Conservation (phyloP, 1,284 basidiomycete species). For the Heliocybe sulcata region DNA sequence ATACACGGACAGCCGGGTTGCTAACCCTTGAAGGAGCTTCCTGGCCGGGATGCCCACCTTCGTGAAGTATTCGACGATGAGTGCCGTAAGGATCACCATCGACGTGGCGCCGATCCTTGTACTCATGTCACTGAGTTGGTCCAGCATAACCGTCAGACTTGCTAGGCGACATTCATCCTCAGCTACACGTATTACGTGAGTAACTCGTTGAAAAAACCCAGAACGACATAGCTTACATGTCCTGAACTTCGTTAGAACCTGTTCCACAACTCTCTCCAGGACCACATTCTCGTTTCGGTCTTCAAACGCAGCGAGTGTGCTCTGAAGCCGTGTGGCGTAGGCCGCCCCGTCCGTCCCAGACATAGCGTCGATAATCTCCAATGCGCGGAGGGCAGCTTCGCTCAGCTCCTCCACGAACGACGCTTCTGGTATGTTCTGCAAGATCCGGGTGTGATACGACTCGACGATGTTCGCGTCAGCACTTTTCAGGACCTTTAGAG, state of each 20-base stretch:
- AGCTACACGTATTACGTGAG: conserved; percentile 24
- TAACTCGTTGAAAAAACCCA: conserved; percentile 2
- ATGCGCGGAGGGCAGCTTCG: conserved; percentile 33
- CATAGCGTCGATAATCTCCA: conserved; percentile 51
- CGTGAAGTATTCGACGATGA: conserved; percentile 53
- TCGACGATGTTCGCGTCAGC: conserved; percentile 53
- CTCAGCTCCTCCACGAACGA: conserved; percentile 26
- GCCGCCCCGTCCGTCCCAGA: conserved; percentile 44
- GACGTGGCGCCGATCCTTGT: conserved; percentile 44
- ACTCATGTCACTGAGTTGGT: conserved; percentile 36
- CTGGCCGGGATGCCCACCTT: conserved; percentile 41
- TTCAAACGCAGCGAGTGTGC: conserved; percentile 38
- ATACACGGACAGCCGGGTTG: conserved; percentile 34
- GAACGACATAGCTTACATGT: conserved; percentile 30
- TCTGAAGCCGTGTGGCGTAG: conserved; percentile 47
- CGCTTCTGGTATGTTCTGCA: conserved; percentile 29
- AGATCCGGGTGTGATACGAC: conserved; percentile 41
- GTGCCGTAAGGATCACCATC: conserved; percentile 55
- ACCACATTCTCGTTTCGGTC: conserved; percentile 28
- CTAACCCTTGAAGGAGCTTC: conserved; percentile 44
- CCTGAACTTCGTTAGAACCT: conserved; percentile 38
- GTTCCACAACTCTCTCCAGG: conserved; percentile 48
- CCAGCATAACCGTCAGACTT: conserved; percentile 42
- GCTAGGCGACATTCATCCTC: conserved; percentile 34
- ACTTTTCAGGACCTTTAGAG: conserved; percentile 41